These are phyloP conservation scores for Torrubiellomyces zombiae DNA, from an alignment of 2,329 filamentous ascomycete genomes.

Conservation along the genomic window DNA sequence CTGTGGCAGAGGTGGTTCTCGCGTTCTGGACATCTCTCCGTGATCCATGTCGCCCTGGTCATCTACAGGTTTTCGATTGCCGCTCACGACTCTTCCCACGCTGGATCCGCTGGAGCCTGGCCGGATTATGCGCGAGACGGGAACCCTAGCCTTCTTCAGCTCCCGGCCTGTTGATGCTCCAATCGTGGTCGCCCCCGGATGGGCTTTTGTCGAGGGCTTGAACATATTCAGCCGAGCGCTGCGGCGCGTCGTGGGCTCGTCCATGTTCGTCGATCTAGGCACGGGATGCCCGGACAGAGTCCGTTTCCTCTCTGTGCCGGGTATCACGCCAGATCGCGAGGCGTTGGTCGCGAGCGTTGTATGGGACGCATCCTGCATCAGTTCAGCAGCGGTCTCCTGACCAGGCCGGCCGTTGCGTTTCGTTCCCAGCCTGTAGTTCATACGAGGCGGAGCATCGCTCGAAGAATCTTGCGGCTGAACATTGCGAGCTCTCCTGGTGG, in stretches of 20 bases:
- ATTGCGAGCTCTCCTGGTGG: constrained; percentile 34
- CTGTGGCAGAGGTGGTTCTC: constrained; percentile 22
- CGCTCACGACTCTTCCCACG: constrained; percentile 76
- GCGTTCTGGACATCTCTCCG: constrained; percentile 37
- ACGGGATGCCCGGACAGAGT: constrained; percentile 76
- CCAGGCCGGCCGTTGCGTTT: constrained; percentile 22
- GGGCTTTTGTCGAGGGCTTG: constrained; percentile 51
- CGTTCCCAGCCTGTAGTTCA: constrained; percentile 38
- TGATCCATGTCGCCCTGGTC: constrained; percentile 54
- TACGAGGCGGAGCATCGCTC: constrained; percentile 44
- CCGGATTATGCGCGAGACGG: constrained; percentile 48
- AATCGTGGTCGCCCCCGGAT: constrained; percentile 37
- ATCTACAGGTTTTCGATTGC: constrained; percentile 62
- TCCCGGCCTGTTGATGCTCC: constrained; percentile 48
- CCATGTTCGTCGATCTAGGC: constrained; percentile 30
- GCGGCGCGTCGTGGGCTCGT: constrained; percentile 46
- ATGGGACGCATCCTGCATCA: constrained; percentile 23
- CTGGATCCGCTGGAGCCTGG: constrained; percentile 48
- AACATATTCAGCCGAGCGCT: constrained; percentile 57
- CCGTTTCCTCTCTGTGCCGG: constrained; percentile 58
- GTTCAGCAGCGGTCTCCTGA: constrained; percentile 18
- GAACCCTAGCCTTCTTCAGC: constrained; percentile 69
- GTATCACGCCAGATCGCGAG: constrained; percentile 17
- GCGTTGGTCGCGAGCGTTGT: constrained; percentile 16
- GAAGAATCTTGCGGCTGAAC: constrained; percentile 33